Conservation (phyloP, 2,329 filamentous ascomycete species). For the Claviceps pazoutovae region DNA sequence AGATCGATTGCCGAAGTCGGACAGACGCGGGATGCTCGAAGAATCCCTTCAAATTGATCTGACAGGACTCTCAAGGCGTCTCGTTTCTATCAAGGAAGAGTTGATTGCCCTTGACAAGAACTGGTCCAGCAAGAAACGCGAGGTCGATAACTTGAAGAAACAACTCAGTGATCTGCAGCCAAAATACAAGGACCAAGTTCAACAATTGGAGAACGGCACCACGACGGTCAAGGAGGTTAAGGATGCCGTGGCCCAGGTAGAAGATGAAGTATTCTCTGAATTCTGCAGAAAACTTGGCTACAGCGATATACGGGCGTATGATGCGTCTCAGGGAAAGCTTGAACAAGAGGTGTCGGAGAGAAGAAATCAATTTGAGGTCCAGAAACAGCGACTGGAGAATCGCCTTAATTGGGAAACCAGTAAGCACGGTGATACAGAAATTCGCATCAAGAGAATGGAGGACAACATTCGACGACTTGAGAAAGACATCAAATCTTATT, state of each 20-base stretch:
- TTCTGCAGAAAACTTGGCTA: slow-evolving; percentile 87
- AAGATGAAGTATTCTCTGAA: slow-evolving; percentile 72
- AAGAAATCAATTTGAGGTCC: slow-evolving; percentile 72
- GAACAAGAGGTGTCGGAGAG: slow-evolving; percentile 84
- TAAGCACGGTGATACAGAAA: slow-evolving; percentile 42
- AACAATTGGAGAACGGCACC: slow-evolving; percentile 47
- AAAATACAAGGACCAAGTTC: slow-evolving; percentile 60
- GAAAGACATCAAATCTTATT: slow-evolving; percentile 54
- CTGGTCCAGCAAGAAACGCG: slow-evolving; percentile 67
- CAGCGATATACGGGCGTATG: slow-evolving; percentile 79
- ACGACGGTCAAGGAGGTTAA: slow-evolving; percentile 38
- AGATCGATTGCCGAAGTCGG: slow-evolving; percentile 62
- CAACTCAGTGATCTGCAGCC: slow-evolving; percentile 65
- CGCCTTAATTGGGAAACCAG: slow-evolving; percentile 43
- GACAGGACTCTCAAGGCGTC: slow-evolving; percentile 61
- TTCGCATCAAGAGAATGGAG: slow-evolving; percentile 56
- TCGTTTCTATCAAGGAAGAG: slow-evolving; percentile 61
- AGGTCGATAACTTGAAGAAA: slow-evolving; percentile 57
- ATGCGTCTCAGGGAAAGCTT: slow-evolving; percentile 80
- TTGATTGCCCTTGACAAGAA: slow-evolving; percentile 69
- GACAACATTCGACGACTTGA: slow-evolving; percentile 52
- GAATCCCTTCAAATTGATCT: slow-evolving; percentile 71
- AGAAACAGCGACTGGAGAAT: slow-evolving; percentile 60
- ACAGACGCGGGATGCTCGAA: slow-evolving; percentile 63
- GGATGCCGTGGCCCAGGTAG: slow-evolving; percentile 59